These are phyloP conservation scores for Conticribra weissflogii DNA, from an alignment of 108 stramenopile species.

Conservation along the genomic window DNA sequence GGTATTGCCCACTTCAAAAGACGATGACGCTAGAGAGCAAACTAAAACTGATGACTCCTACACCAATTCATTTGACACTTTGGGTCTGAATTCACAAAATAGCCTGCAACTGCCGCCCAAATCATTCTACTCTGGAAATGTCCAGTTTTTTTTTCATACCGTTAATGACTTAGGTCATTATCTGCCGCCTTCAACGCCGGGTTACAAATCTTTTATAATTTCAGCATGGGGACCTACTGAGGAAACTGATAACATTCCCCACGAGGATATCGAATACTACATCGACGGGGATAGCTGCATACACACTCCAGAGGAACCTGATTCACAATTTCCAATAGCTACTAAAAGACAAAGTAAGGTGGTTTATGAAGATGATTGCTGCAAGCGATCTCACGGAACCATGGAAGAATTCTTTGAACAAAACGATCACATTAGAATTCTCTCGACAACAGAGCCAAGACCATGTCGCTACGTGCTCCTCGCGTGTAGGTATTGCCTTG, in stretches of 20 bases:
- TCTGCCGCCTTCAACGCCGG: not conserved
- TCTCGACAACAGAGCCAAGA: slow-evolving; percentile 25
- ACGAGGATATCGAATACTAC: slow-evolving; percentile 36
- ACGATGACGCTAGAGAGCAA: not conserved
- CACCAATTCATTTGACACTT: not conserved
- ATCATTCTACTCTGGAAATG: not conserved
- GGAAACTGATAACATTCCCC: slow-evolving; percentile 6
- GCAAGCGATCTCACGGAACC: slow-evolving; percentile 17
- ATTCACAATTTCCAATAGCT: not conserved
- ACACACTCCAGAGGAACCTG: not conserved
- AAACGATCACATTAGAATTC: slow-evolving; percentile 20
- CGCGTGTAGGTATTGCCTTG: slow-evolving; percentile 28
- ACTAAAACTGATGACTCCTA: not conserved
- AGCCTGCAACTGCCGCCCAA: not conserved
- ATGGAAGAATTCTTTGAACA: slow-evolving; percentile 44
- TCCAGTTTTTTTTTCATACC: not conserved
- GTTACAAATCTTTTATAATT: slow-evolving; percentile 19
- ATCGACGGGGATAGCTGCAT: slow-evolving; percentile 27
- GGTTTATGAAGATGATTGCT: slow-evolving; percentile 40
- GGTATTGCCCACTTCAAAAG: slow-evolving; percentile 2
- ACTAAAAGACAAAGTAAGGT: slow-evolving; percentile 40
- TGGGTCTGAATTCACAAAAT: not conserved
- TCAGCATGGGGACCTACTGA: slow-evolving; percentile 24
- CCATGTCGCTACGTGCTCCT: slow-evolving; percentile 35
- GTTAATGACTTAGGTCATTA: not conserved